A percentile compares a stretch with the other conserved stretches of the same genome.
Conservation (phyloP, 495 filamentous ascomycete genomes). For the Penicillium atrosanguineum region DNA sequence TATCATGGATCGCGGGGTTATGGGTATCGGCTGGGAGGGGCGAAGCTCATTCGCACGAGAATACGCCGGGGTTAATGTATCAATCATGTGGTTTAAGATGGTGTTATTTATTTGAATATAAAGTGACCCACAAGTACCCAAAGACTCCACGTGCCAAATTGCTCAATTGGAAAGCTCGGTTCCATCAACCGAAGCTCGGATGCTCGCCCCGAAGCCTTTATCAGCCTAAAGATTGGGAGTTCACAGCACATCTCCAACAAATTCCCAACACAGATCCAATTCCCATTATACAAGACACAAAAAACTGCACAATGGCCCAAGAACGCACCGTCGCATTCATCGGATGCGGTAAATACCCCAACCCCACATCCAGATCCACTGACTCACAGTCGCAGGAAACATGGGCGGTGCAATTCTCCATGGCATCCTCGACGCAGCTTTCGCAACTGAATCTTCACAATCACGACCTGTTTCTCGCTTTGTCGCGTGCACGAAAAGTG, state of each 20-base stretch:
- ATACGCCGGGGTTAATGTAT: too few relatives aligned
- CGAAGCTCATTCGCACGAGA: too few relatives aligned
- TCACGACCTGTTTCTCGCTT: slow-evolving; percentile 20
- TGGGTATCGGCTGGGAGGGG: too few relatives aligned
- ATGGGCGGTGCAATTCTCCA: slow-evolving; percentile 40
- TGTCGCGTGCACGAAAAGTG: slow-evolving; percentile 31
- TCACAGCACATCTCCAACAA: neutral
- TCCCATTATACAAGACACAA: neutral
- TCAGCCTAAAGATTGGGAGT: neutral
- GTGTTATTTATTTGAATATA: neutral
- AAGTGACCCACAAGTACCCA: neutral
- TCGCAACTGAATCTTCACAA: slow-evolving; percentile 5
- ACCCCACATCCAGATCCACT: neutral
- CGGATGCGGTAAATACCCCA: slow-evolving; percentile 20
- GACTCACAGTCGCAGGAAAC: slow-evolving; percentile 27
- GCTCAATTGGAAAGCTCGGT: neutral
- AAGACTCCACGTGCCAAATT: neutral
- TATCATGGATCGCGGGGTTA: too few relatives aligned
- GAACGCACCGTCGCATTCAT: slow-evolving; percentile 22
- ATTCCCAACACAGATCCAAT: neutral
- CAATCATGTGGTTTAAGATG: too few relatives aligned
- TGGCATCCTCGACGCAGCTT: slow-evolving; percentile 32
- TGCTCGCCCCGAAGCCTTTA: neutral
- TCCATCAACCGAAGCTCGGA: neutral
- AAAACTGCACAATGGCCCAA: slow-evolving; percentile 2